Base-by-base conservation (phyloP, 768 basidiomycete genomes). In the Cytidiella melzeri region DNA sequence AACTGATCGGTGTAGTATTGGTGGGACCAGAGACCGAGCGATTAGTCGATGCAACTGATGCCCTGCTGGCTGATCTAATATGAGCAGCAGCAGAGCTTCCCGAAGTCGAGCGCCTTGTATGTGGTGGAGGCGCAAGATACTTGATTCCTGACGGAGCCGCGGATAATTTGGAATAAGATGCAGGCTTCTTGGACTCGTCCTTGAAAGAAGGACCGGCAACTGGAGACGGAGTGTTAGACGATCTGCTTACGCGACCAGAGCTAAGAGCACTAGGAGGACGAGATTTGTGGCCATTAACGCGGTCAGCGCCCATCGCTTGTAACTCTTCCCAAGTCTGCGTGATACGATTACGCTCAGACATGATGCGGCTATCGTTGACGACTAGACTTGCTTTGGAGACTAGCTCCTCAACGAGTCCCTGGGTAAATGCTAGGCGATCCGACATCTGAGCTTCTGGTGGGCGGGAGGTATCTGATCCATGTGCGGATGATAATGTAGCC, bases 291-390 rank as follows among this genome's bases (percentile, higher is more conserved):
- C 79, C 81, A 27, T 62, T 67, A 12, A 88, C 65, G 34, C 76
- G 75, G 52, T 92, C 90, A 40, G 72, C 73, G 30, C 74, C 81
- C 90, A 93, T 92, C 18, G 89, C 87, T 55, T 82, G 76, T 37
- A 93, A 68, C 66, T 94, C 91, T 19, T 61, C 64, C 86, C 87
- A 92, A 1, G 87, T 86, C 64, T 92, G 89, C 38, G 78, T 67
- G 36, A 91, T 69, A n/a, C 90, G 78, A 4, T 72, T 68, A 40
- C 73, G 70, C 61, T 93, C 89, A 5, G 72, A 63, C 15, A 66
- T 61, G 5, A 80, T 83, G 30, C 90, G 77, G 19, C 64, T 51
- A 65, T 93, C 91, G 49, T 80, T 70, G 2, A 70, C 57, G 11
- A 88, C 69, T 1, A 63, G 43, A 15, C 64, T 58, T 26, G 75